Conservation (phyloP, 192 early-diverging fungal genomes). For the Coemansia sp. region DNA sequence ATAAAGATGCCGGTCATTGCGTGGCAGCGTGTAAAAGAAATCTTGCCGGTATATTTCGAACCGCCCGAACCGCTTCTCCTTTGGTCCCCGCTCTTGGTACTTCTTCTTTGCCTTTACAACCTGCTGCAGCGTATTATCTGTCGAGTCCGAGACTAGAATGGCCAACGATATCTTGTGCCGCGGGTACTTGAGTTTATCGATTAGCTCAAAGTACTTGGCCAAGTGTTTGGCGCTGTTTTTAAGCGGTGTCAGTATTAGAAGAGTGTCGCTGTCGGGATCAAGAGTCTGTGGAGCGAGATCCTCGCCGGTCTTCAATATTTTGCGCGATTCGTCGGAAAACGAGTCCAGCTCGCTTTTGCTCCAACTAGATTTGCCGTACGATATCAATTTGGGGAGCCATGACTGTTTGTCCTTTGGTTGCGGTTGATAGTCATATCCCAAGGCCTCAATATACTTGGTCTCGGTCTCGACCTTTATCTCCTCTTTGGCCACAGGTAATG, state of each 20-base stretch:
- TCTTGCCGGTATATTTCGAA: constrained; percentile 67
- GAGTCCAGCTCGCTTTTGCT: neutral
- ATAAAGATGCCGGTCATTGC: constrained; percentile 61
- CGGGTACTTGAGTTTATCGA: constrained; percentile 62
- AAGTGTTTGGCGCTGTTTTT: constrained; percentile 64
- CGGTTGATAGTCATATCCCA: constrained; percentile 32
- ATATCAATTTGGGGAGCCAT: constrained; percentile 29
- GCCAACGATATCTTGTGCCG: constrained; percentile 66
- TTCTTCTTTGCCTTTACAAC: constrained; percentile 41
- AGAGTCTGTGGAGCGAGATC: constrained; percentile 22
- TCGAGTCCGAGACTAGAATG: constrained; percentile 66
- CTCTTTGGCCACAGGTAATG: too few relatives aligned
- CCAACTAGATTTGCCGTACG: neutral
- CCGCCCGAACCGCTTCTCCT: constrained; percentile 55
- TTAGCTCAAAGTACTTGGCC: constrained; percentile 62
- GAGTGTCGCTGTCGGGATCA: constrained; percentile 37
- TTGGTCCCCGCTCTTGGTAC: constrained; percentile 47
- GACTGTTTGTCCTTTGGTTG: constrained; percentile 32
- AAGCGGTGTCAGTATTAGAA: constrained; percentile 71
- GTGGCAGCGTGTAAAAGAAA: constrained; percentile 54
- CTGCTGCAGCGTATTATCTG: constrained; percentile 60
- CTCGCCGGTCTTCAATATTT: constrained; percentile 31
- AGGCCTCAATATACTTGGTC: constrained; percentile 30
- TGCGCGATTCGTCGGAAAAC: constrained; percentile 34
- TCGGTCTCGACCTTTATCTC: neutral